Conservation (phyloP, 73 alveolate genomes). For the Paramecium biaurelia region DNA sequence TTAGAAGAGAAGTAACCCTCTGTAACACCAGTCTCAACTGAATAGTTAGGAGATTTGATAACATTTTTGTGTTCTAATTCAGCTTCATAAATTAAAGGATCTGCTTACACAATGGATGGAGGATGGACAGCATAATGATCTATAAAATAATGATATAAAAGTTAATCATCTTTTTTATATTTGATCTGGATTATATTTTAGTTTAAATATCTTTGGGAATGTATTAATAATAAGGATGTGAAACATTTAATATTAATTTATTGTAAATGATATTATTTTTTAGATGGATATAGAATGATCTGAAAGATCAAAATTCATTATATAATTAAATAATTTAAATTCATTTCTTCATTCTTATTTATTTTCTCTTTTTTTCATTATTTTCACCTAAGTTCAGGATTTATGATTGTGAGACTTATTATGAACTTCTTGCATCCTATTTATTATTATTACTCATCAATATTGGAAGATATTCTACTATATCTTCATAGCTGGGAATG, state of each 20-base stretch:
- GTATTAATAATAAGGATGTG: neutral
- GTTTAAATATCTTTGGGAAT: neutral
- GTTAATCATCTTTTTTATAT: too few relatives aligned
- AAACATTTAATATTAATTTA: too few relatives aligned
- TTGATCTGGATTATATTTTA: neutral
- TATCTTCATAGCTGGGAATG: neutral
- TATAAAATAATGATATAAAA: neutral
- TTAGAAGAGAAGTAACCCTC: conserved; percentile 64
- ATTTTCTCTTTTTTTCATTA: neutral
- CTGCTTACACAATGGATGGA: conserved; percentile 62
- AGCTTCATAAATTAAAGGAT: conserved; percentile 63
- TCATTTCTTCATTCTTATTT: neutral
- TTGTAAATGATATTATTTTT: too few relatives aligned
- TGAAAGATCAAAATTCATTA: too few relatives aligned
- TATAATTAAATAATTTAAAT: neutral
- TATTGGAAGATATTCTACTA: conserved; percentile 7
- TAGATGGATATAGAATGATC: too few relatives aligned
- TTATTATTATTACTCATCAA: neutral
- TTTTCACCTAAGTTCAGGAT: neutral
- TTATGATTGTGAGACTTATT: neutral
- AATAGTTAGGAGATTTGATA: conserved; percentile 59
- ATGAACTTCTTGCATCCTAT: neutral
- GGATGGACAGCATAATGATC: conserved; percentile 68
- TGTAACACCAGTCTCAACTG: conserved; percentile 48
- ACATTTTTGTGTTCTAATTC: conserved; percentile 56